Base-by-base conservation (phyloP, 1,139 yeast species). In the Wickerhamomyces sp. region DNA sequence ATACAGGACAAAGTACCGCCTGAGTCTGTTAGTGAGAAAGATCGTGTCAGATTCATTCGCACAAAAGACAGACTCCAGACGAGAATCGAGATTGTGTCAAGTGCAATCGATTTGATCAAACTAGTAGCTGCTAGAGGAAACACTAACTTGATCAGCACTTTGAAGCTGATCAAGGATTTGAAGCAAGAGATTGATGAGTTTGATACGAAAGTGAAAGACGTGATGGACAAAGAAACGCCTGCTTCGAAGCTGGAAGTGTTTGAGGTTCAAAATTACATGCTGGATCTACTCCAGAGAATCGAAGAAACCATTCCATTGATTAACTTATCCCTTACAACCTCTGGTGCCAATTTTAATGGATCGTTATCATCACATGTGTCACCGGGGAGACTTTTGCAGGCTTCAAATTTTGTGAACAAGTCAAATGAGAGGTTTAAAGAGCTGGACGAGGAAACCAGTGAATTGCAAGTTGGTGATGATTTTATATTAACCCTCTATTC, bases 301-400 rank as follows among this genome's bases (percentile, higher is more conserved):
- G 85, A 81, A 43, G 83, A 78, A 33, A 71, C 84, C 0, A 75
- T 85, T 18, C 94, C 94, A 0, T 62, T 83, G 24, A 68, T 85
- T 15, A 78, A 77, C 41, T 61, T 85, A 12, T 75, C 89, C 0
- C 58, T 85, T 28, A 71, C 81, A 1, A 79, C 93, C 0, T 75
- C 83, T 15, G 91, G 91, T 0, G 81, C 83, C 4, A 78, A 72
- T 41, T 54, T 81, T 34, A 68, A 69, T 31, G 69, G 78, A 1
- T 60, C 70, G 2, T 52, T 78, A 28, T 71, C 82, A 1, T 66
- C 66, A 28, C 61, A 67, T 13, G 69, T 79, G 7, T 80, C 86
- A 1, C 87, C 87, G 0, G 84, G 83, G 1, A 57, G 82, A 36
- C 62, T 79, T 34, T 58, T 85, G 10, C 85, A 78, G 46, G 86